Percentiles rank a stretch among this genome's conserved stretches.
Evolutionary conservation across 1,139 yeast genomes (phyloP).

Genomic region (Lipomyces yarrowii): DNA sequence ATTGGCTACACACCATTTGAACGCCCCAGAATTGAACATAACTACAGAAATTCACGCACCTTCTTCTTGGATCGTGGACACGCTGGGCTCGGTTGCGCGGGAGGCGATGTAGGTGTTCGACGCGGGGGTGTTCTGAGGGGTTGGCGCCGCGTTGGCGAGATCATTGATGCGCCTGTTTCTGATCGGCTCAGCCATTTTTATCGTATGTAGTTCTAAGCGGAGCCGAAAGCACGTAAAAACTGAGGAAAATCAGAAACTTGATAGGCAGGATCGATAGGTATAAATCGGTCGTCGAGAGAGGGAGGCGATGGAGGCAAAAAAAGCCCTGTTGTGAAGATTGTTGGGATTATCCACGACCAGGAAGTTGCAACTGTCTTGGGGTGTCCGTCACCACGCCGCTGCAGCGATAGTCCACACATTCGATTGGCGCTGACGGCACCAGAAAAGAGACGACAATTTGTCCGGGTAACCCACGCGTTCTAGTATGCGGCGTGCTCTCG

Average conservation of each 20-base stretch:
- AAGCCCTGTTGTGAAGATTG: not conserved
- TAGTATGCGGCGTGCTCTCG: not conserved
- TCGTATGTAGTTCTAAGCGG: not conserved
- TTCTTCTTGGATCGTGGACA: slow-evolving; percentile 79
- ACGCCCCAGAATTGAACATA: not conserved
- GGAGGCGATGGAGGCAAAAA: slow-evolving; percentile 7
- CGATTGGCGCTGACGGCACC: not conserved
- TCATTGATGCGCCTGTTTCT: slow-evolving; percentile 64
- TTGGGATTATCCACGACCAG: not conserved
- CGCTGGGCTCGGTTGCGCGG: slow-evolving; percentile 62
- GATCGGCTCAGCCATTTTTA: slow-evolving; percentile 66
- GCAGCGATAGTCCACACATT: not conserved
- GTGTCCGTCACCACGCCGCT: not conserved
- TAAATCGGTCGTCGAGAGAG: not conserved
- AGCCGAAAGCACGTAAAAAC: slow-evolving; percentile 17
- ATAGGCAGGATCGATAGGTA: slow-evolving; percentile 8
- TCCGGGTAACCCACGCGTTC: not conserved
- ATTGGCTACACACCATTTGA: not conserved
- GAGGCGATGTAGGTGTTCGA: slow-evolving; percentile 78
- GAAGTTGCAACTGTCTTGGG: not conserved
- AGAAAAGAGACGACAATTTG: not conserved
- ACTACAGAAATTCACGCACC: slow-evolving; percentile 34
- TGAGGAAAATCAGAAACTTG: slow-evolving; percentile 15
- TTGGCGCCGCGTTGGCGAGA: slow-evolving; percentile 84
- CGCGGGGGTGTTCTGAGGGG: slow-evolving; percentile 98